phyloP scores from a whole-genome alignment of 352 stramenopile species.

The Thraustotheca clavata region DNA sequence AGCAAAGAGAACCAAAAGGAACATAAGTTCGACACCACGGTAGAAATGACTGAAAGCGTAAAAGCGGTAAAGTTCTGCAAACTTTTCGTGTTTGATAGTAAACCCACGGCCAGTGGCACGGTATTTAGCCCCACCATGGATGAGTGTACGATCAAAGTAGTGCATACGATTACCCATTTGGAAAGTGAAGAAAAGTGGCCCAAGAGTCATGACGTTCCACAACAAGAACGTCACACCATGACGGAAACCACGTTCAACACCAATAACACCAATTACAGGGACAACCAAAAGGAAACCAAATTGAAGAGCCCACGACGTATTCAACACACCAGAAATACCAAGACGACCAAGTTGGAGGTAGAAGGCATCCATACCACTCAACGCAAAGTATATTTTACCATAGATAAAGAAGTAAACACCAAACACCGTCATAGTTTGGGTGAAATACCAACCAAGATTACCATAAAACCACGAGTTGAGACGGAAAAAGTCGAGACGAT shows the following conservation, averaged over 20 bases:
- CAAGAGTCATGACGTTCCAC: slow-evolving; percentile 22
- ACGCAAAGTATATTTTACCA: slow-evolving; percentile 27
- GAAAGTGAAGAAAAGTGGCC: slow-evolving; percentile 25
- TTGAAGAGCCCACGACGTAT: slow-evolving; percentile 26
- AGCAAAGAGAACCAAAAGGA: slow-evolving; percentile 22
- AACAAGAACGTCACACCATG: slow-evolving; percentile 24
- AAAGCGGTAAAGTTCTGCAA: slow-evolving; percentile 24
- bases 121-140: slow-evolving; percentile 24
- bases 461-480: slow-evolving; percentile 80
- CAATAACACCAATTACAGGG: slow-evolving; percentile 23
- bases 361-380: slow-evolving; percentile 23
- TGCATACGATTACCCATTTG: slow-evolving; percentile 24
- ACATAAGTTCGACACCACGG: slow-evolving; percentile 24
- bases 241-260: slow-evolving; percentile 23
- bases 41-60: slow-evolving; percentile 25
- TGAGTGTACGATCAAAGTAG: slow-evolving; percentile 26
- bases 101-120: slow-evolving; percentile 24
- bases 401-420: slow-evolving; percentile 30
- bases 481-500: slow-evolving; percentile 95
- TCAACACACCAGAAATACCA: slow-evolving; percentile 23
- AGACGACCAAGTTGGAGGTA: slow-evolving; percentile 21
- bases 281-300: slow-evolving; percentile 24
- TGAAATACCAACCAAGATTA: slow-evolving; percentile 29
- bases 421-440: slow-evolving; percentile 26
- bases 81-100: slow-evolving; percentile 27